These are phyloP conservation scores for Blastomyces parvus DNA, from an alignment of 2,329 filamentous ascomycete species.

Conservation along the genomic window DNA sequence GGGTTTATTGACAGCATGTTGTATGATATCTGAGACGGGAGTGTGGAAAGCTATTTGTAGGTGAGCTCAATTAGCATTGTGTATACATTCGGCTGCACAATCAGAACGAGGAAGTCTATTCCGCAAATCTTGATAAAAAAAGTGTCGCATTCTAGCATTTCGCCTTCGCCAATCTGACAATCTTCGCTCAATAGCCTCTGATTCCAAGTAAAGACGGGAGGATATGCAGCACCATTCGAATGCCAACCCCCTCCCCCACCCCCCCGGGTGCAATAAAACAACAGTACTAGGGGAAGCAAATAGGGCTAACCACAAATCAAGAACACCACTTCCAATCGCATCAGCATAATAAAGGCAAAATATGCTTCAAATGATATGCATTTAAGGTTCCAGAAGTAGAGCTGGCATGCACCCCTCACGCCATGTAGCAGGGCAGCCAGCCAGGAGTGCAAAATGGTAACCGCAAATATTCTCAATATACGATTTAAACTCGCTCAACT, in stretches of 20 bases:
- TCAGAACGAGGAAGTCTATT: neutral
- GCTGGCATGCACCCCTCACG: neutral
- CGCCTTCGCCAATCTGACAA: neutral
- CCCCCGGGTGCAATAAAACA: neutral
- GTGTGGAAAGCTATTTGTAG: constrained; percentile 38
- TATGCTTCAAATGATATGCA: neutral
- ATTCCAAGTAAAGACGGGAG: neutral
- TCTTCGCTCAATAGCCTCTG: neutral
- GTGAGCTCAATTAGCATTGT: neutral
- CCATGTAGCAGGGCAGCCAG: neutral
- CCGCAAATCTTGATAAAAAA: neutral
- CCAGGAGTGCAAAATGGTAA: neutral
- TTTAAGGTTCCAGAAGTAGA: neutral
- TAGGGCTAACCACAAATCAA: neutral
- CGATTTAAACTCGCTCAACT: neutral
- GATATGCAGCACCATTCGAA: neutral
- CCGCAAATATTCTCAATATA: neutral
- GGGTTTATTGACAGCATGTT: constrained; percentile 40
- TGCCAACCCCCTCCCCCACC: no score
- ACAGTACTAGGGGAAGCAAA: neutral
- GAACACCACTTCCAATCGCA: neutral
- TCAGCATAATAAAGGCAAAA: neutral
- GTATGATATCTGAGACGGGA: constrained; percentile 53
- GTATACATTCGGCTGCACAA: no score
- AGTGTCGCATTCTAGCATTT: neutral